A percentile compares a stretch with the other conserved stretches of the same genome.
These are phyloP conservation scores for Pleurotus pulmonarius DNA, from an alignment of 768 basidiomycete genomes.

Conservation along the genomic window DNA sequence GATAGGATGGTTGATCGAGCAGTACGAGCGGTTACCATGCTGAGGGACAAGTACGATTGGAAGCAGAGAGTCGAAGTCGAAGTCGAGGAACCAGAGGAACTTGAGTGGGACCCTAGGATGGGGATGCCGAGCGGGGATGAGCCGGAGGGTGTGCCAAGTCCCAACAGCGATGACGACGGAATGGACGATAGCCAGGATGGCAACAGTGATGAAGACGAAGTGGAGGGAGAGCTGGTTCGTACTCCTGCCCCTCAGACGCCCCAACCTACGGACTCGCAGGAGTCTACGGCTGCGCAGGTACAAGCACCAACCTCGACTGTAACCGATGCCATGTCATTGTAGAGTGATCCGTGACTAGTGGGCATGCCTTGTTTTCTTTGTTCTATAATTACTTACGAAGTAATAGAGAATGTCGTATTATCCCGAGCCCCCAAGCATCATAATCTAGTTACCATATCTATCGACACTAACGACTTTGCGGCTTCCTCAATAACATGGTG, in stretches of 20 bases:
- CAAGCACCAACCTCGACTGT: not conserved
- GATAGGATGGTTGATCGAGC: conserved; percentile 76
- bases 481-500: conserved; percentile 39
- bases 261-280: conserved; percentile 1
- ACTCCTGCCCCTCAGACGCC: not conserved
- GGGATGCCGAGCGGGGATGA: conserved; percentile 27
- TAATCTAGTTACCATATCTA: too few relatives aligned
- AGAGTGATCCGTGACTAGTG: too few relatives aligned
- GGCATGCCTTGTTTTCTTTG: too few relatives aligned
- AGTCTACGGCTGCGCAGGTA: conserved; percentile 5
- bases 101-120: conserved; percentile 63
- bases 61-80: conserved; percentile 76
- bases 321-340: too few relatives aligned
- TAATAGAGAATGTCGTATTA: too few relatives aligned
- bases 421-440: too few relatives aligned
- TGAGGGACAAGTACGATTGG: conserved; percentile 81
- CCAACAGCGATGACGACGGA: conserved; percentile 11
- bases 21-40: conserved; percentile 72
- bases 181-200: conserved; percentile 14
- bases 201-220: conserved; percentile 18
- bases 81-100: conserved; percentile 74
- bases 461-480: too few relatives aligned
- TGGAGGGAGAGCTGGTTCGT: conserved; percentile 11
- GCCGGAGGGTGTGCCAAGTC: not conserved
- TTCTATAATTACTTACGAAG: too few relatives aligned